Percentiles rank a stretch among this genome's conserved stretches.
These are phyloP conservation scores for Xylaria multiplex DNA, from an alignment of 2,329 filamentous ascomycete genomes.

Conservation along the genomic window DNA sequence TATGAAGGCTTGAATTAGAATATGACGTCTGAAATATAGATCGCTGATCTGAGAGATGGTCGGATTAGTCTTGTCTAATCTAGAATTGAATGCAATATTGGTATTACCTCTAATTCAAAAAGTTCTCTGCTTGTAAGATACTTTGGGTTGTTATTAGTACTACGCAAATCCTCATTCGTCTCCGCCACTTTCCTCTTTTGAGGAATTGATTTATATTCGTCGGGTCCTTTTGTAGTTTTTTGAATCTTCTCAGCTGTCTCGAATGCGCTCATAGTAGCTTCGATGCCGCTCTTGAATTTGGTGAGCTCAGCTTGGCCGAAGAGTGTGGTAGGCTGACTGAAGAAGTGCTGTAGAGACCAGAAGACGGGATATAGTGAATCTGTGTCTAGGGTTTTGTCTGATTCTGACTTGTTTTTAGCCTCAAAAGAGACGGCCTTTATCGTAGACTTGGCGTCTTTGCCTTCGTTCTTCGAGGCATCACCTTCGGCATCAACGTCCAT, in stretches of 20 bases:
- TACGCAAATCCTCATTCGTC: conserved; percentile 68
- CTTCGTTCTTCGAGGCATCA: conserved; percentile 50
- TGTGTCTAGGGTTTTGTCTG: conserved; percentile 68
- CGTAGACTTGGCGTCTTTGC: conserved; percentile 48
- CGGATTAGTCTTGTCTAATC: not conserved
- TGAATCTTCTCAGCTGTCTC: conserved; percentile 62
- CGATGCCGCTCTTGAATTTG: conserved; percentile 83
- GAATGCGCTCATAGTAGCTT: conserved; percentile 70
- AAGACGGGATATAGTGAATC: conserved; percentile 88
- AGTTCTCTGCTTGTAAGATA: conserved; percentile 97
- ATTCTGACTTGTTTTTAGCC: conserved; percentile 53
- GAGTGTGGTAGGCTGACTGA: conserved; percentile 86
- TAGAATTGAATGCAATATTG: conserved; percentile 8
- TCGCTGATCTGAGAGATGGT: conserved; percentile 76
- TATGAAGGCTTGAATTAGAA: conserved; percentile 94
- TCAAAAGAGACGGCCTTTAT: conserved; percentile 59
- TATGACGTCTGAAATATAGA: conserved; percentile 90
- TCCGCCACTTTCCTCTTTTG: conserved; percentile 76
- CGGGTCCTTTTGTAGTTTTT: conserved; percentile 61
- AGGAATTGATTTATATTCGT: conserved; percentile 70
- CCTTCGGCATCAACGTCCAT: conserved; percentile 74
- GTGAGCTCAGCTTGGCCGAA: conserved; percentile 77
- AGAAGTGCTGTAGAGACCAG: conserved; percentile 91
- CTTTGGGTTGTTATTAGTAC: conserved; percentile 91
- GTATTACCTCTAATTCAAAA: conserved; percentile 86